Conservation (phyloP, 2,329 filamentous ascomycete genomes). For the Sporothrix brasiliensis region DNA sequence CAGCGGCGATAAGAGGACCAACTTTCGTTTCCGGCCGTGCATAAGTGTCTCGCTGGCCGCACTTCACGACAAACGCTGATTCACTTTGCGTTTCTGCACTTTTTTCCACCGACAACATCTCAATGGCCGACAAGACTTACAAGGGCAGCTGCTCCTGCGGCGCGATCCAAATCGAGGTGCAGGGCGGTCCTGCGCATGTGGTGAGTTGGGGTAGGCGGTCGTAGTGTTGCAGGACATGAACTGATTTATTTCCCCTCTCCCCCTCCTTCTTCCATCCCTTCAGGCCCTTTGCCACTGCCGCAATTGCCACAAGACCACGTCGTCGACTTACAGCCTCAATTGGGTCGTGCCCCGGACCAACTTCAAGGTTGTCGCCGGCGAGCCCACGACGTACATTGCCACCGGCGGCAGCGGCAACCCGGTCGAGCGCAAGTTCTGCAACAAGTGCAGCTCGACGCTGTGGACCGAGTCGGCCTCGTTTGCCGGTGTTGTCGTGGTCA, state of each 20-base stretch:
- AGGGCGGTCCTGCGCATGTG: constrained; percentile 6
- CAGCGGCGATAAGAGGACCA: constrained; percentile 4
- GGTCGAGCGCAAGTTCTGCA: constrained; percentile 3
- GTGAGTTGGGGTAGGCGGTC: not conserved
- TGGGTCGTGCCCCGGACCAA: constrained; percentile 15
- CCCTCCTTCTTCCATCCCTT: not conserved
- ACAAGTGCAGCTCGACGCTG: constrained; percentile 20
- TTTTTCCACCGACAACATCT: not conserved
- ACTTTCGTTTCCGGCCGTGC: not conserved
- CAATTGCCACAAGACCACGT: constrained; percentile 24
- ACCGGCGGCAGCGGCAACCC: constrained; percentile 18
- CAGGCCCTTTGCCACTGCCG: constrained; percentile 23
- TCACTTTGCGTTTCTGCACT: not conserved
- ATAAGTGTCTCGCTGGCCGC: not conserved
- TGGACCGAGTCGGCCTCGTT: constrained; percentile 14
- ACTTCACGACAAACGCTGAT: not conserved
- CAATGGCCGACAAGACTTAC: not conserved
- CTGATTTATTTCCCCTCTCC: not conserved
- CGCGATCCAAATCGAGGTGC: not conserved
- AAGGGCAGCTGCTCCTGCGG: constrained; percentile 24
- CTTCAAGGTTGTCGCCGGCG: not conserved
- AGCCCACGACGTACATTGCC: constrained; percentile 2
- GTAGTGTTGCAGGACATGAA: not conserved
- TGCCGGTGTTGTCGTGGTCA: constrained; percentile 2
- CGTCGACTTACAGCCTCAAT: constrained; percentile 18